phyloP scores from a whole-genome alignment of 2,329 filamentous ascomycete species.

The Macroventuria anomochaeta region DNA sequence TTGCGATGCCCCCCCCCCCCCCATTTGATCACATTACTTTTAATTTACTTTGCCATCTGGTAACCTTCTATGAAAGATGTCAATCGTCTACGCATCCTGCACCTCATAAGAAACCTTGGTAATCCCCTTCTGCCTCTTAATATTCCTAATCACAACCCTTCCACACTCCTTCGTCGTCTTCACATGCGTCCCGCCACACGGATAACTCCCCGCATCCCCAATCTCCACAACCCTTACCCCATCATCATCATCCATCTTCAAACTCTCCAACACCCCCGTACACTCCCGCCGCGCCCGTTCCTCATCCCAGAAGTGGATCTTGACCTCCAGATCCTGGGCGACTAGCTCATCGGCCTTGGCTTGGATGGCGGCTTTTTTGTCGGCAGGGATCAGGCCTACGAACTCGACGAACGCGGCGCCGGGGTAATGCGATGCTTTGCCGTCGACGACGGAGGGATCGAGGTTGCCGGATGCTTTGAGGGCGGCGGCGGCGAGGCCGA shows the following conservation, averaged over 20 bases:
- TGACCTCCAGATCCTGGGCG: conserved; percentile 42
- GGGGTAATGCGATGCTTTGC: conserved; percentile 76
- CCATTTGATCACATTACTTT: no score
- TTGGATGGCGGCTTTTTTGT: conserved; percentile 60
- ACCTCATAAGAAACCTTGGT: conserved; percentile 62
- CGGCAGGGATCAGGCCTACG: conserved; percentile 67
- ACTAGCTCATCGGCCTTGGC: conserved; percentile 65
- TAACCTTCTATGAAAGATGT: no score
- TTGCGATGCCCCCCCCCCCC: no score
- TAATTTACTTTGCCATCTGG: no score
- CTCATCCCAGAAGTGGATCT: conserved; percentile 72
- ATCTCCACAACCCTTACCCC: conserved; percentile 70
- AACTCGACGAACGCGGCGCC: conserved; percentile 73
- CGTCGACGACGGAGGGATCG: conserved; percentile 61
- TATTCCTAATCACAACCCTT: conserved; percentile 69
- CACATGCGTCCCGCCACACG: conserved; percentile 79
- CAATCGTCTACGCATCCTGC: conserved; percentile 20
- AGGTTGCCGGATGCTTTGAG: conserved; percentile 57
- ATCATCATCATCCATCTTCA: conserved; percentile 43
- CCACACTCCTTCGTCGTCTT: conserved; percentile 65
- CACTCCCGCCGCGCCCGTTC: conserved; percentile 60
- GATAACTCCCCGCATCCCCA: conserved; percentile 71
- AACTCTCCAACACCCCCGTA: conserved; percentile 49
- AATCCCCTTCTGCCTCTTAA: conserved; percentile 68
- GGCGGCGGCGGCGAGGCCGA: conserved; percentile 70